These are phyloP conservation scores for Rosa lucieae DNA, from an alignment of 306 rosid species.

Conservation along the genomic window DNA sequence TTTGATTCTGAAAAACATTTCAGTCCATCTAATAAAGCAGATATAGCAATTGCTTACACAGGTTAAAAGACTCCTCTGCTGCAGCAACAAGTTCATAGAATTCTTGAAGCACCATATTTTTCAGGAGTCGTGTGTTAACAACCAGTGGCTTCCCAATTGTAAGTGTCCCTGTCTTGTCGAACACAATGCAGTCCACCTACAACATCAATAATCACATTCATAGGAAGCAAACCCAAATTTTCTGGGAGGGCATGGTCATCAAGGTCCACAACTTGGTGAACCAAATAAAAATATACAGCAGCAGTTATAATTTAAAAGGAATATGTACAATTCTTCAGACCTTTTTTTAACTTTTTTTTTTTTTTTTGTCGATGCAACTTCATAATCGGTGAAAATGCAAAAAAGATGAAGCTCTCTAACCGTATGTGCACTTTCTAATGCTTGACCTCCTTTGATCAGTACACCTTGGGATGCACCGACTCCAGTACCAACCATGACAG, in stretches of 20 bases:
- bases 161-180: slow-evolving; percentile 83
- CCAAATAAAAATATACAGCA: background rate
- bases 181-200: slow-evolving; percentile 67
- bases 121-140: slow-evolving; percentile 52
- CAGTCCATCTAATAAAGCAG: background rate
- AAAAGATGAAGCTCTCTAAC: slow-evolving; percentile 27
- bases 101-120: slow-evolving; percentile 36
- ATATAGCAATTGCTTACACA: background rate
- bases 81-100: slow-evolving; percentile 66
- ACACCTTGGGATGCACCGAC: slow-evolving; percentile 82
- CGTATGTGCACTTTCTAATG: slow-evolving; percentile 70
- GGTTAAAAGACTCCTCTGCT: slow-evolving; percentile 43
- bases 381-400: background rate
- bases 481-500: slow-evolving; percentile 84
- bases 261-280: background rate
- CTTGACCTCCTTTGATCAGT: slow-evolving; percentile 73
- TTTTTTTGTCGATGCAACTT: background rate
- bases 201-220: slow-evolving; percentile 9
- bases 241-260: background rate
- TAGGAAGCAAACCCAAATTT: background rate
- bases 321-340: background rate
- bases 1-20: background rate
- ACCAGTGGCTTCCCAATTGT: slow-evolving; percentile 71
- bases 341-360: too few species aligned
- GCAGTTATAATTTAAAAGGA: background rate